These are phyloP conservation scores for Naumovozyma dairenensis DNA, from an alignment of 805 yeast genomes.

Conservation along the genomic window DNA sequence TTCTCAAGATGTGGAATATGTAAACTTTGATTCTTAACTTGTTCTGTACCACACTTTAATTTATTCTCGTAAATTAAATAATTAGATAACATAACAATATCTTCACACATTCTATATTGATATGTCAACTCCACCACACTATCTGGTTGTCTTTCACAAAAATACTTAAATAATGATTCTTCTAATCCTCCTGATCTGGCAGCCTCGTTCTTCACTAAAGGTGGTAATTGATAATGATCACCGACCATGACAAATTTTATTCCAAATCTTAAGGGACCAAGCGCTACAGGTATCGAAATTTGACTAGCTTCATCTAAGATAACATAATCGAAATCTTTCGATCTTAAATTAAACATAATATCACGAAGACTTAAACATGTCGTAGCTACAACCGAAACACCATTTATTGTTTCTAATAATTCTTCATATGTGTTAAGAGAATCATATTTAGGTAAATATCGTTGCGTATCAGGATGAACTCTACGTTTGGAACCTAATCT, in stretches of 20 bases:
- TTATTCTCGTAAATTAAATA: constrained; percentile 65
- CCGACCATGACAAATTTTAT: constrained; percentile 88
- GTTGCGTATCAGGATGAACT: constrained; percentile 52
- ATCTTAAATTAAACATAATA: constrained; percentile 20
- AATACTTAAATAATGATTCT: constrained; percentile 61
- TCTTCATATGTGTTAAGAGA: constrained; percentile 36
- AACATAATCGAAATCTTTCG: constrained; percentile 73
- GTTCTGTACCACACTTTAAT: constrained; percentile 62
- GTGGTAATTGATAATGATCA: constrained; percentile 90
- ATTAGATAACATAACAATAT: constrained; percentile 77
- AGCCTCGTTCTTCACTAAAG: constrained; percentile 60
- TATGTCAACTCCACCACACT: constrained; percentile 66
- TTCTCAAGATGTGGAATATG: constrained; percentile 27
- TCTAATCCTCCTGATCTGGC: constrained; percentile 54
- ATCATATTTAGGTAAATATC: constrained; percentile 40
- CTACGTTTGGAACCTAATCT: constrained; percentile 55
- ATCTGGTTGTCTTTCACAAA: constrained; percentile 65
- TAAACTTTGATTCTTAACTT: constrained; percentile 52
- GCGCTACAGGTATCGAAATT: constrained; percentile 78
- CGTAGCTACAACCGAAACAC: constrained; percentile 71
- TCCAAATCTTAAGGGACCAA: constrained; percentile 77
- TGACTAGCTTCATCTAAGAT: constrained; percentile 96
- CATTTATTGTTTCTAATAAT: constrained; percentile 37
- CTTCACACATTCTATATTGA: constrained; percentile 90
- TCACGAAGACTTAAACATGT: constrained; percentile 66